Base-by-base conservation (phyloP, 139 green algal genomes). In the Desmodesmus armatus region DNA sequence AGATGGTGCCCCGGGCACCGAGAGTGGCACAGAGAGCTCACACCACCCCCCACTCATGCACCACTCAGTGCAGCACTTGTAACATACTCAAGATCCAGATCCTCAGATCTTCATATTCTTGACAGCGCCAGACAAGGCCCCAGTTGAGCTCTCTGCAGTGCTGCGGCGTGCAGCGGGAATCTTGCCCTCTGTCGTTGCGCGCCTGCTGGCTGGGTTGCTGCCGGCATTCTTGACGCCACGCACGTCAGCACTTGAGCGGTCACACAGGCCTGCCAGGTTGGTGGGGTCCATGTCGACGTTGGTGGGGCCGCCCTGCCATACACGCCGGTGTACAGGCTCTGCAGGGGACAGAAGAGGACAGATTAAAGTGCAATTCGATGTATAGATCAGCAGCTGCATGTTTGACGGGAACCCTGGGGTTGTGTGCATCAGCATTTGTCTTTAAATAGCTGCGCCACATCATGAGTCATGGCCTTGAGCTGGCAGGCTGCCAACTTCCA, bases 231-330 rank as follows among this genome's bases (percentile, higher is more conserved):
- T 80, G 33, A 80, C 73, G 21, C 73, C 73, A 21, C 73, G 29
- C 33, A 67, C 73, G 35, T 80, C 73, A 69, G 73, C 73, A 33
- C 40, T 40, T 23, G 43, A 80, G 55, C 76, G 71, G 78, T 93
- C 88, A 69, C 88, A 87, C 7, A 93, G 25, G 29, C 77, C 39
- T 19, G 77, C 81, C 43, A 93, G 84, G 82, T 89, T 87, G 6
- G 70, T 66, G 35, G 81, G 76, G 43, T 80, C 70, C 29, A 72
- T 51, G 66, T 92, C 85, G 17, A 91, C 86, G 55, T 91, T 93
- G 49, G 87, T 93, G 62, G 93, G 91, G 5, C 93, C 93, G 37
- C 93, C 93, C 5, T 88, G 13, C 87, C 87, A 82, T 96, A 96
- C 33, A 96, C 91, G 25, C 93, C 91, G 23, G 91, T 91, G 88